These are phyloP conservation scores for Parathielavia hyrcaniae DNA, from an alignment of 495 filamentous ascomycete genomes.

Conservation along the genomic window DNA sequence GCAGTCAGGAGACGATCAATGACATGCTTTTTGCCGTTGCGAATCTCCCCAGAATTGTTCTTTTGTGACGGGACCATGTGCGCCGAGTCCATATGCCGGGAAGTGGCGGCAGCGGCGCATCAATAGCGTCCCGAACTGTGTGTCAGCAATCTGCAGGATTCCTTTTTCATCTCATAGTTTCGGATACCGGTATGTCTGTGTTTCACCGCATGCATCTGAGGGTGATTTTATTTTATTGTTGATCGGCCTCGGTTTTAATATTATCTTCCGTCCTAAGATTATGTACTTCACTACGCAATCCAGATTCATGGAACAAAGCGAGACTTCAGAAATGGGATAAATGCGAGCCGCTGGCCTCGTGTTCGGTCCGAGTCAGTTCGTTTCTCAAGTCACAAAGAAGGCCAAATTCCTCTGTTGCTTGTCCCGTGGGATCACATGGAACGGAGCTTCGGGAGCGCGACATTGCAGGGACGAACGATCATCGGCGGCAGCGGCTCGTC, in stretches of 20 bases:
- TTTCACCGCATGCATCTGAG: conserved; percentile 2
- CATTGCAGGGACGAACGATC: neutral
- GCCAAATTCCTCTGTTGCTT: neutral
- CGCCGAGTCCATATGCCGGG: neutral
- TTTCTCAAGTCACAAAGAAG: too few relatives aligned
- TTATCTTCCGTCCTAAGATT: too few relatives aligned
- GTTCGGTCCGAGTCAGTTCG: neutral
- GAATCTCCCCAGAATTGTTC: neutral
- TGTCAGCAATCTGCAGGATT: neutral
- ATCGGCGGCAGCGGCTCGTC: neutral
- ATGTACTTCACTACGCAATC: too few relatives aligned
- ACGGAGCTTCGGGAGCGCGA: neutral
- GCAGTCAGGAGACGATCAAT: too few relatives aligned
- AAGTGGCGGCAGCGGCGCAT: neutral
- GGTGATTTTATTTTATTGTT: neutral
- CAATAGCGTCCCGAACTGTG: neutral
- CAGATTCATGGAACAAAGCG: too few relatives aligned
- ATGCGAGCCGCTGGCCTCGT: neutral
- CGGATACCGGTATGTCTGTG: neutral
- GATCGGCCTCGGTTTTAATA: too few relatives aligned
- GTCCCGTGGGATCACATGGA: neutral
- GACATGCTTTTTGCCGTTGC: neutral
- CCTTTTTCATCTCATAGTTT: neutral
- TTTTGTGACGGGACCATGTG: neutral
- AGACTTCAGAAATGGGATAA: neutral